Percentiles rank a stretch among this genome's conserved stretches.
Evolutionary conservation across 495 filamentous ascomycete genomes (phyloP).

Genomic region (Pyrenopolyporus hunteri): DNA sequence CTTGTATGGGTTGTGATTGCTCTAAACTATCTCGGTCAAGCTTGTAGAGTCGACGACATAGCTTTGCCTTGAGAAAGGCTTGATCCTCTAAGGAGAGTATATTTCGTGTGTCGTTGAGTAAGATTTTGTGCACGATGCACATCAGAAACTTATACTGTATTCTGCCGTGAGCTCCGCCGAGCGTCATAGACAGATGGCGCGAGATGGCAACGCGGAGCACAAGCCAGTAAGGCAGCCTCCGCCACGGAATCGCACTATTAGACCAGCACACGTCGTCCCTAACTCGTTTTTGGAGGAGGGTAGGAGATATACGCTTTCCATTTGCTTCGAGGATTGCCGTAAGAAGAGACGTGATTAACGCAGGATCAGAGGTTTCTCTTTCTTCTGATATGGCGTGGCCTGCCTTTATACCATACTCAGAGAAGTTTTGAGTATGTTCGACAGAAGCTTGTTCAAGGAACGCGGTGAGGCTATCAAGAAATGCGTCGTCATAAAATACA

Average conservation of each 20-base stretch:
- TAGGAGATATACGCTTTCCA: slow-evolving; percentile 44
- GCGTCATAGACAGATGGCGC: slow-evolving; percentile 49
- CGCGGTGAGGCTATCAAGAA: slow-evolving; percentile 53
- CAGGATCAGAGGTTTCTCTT: slow-evolving; percentile 59
- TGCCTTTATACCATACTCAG: slow-evolving; percentile 58
- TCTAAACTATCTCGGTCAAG: slow-evolving; percentile 50
- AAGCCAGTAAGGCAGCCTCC: slow-evolving; percentile 63
- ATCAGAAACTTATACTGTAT: slow-evolving; percentile 65
- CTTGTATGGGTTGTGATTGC: slow-evolving; percentile 5
- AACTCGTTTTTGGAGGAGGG: slow-evolving; percentile 57
- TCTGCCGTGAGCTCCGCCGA: slow-evolving; percentile 54
- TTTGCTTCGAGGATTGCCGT: slow-evolving; percentile 60
- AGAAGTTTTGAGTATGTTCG: slow-evolving; percentile 60
- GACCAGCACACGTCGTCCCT: slow-evolving; percentile 63
- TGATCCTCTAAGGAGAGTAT: slow-evolving; percentile 14
- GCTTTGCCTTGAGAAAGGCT: slow-evolving; percentile 56
- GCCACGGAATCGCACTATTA: slow-evolving; percentile 58
- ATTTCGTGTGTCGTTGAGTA: slow-evolving; percentile 49
- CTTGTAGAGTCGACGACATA: slow-evolving; percentile 68
- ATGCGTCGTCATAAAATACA: slow-evolving; percentile 48
- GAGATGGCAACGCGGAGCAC: slow-evolving; percentile 61
- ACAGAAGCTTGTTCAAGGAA: slow-evolving; percentile 64
- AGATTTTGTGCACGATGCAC: slow-evolving; percentile 47
- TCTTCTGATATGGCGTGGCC: slow-evolving; percentile 51
- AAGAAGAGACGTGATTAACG: slow-evolving; percentile 60